Base-by-base conservation (phyloP, 2,329 filamentous ascomycete genomes). In the Colletotrichum chlorophyti region DNA sequence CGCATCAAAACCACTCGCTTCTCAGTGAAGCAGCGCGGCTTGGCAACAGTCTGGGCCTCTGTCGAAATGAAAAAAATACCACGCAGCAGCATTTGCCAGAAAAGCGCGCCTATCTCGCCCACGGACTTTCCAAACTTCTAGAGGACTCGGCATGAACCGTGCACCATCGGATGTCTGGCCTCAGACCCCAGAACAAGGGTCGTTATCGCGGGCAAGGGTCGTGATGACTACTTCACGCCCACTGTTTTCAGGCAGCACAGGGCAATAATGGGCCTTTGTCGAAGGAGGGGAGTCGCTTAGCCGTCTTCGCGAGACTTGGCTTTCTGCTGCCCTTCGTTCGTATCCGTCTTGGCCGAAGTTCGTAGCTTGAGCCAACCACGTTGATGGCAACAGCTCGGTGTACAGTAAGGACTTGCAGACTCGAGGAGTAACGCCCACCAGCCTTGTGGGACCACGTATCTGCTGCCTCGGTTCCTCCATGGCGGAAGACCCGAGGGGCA, bases 231-330 rank as follows among this genome's bases (percentile, higher is more conserved):
- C 23, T 31, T 35, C n/a, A n/a, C n/a, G 51, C 43, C 51, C 43
- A 59, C 51, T 49, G 21, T 37, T 38, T 19, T 27, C 24, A 59
- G 55, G 50, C 55, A 59, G 50, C 55, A 59, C 14, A 7, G 23
- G n/a, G 17, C 27, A 34, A 27, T 24, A 52, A 34, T n/a, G 38
- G 32, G 26, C 24, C 4, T 8, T 46, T 27, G 21, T 32, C 15
- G 31, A 17, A 15, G n/a, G 31, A 21, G 14, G 45, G n/a, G 34
- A 24, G 15, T 46, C 37, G 23, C 24, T 35, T 47, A 15, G 32
- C 23, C 14, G 23, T 49, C 35, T 15, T 47, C 37, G 23, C 24
- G 41, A 32, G 12, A 26, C 31, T 53, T 58, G 53, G 53, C 32
- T 35, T 2, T 21, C 17, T 14, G 10, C 40, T 19, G 38, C 34